Conservation (phyloP, 192 early-diverging fungal species). For the Backusella morwellensis region DNA sequence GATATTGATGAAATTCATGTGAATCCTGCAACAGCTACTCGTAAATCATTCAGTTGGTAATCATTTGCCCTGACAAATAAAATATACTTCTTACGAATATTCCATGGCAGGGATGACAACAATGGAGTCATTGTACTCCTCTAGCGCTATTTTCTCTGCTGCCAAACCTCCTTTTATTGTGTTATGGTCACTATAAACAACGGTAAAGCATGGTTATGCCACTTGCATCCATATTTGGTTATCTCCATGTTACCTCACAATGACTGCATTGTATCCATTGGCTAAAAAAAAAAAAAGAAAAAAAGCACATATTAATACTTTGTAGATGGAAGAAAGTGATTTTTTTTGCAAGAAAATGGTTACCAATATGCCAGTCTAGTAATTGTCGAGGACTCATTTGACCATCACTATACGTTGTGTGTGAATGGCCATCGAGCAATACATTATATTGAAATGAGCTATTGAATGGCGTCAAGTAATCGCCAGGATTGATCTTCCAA, state of each 20-base stretch:
- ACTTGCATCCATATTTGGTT: not conserved
- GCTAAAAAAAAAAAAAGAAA: constrained; percentile 40
- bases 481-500: constrained; percentile 48
- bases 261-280: constrained; percentile 66
- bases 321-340: not conserved
- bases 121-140: constrained; percentile 49
- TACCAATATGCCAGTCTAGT: constrained; percentile 62
- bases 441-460: constrained; percentile 49
- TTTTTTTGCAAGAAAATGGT: not conserved
- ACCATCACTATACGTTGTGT: constrained; percentile 63
- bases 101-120: constrained; percentile 70
- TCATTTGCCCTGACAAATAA: not conserved
- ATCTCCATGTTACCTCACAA: constrained; percentile 41
- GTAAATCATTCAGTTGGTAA: not conserved
- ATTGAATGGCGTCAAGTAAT: constrained; percentile 44
- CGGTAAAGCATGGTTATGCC: not conserved
- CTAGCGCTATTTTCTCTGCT: constrained; percentile 54
- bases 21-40: constrained; percentile 61
- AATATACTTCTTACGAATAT: constrained; percentile 40
- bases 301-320: not conserved
- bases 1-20: constrained; percentile 71
- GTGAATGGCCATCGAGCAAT: constrained; percentile 63
- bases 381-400: constrained; percentile 54
- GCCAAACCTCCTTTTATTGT: constrained; percentile 58
- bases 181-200: constrained; percentile 59